Percentiles rank a stretch among this genome's conserved stretches.
phyloP scores from a whole-genome alignment of 768 basidiomycete genomes.

The Kockovaella imperatae region DNA sequence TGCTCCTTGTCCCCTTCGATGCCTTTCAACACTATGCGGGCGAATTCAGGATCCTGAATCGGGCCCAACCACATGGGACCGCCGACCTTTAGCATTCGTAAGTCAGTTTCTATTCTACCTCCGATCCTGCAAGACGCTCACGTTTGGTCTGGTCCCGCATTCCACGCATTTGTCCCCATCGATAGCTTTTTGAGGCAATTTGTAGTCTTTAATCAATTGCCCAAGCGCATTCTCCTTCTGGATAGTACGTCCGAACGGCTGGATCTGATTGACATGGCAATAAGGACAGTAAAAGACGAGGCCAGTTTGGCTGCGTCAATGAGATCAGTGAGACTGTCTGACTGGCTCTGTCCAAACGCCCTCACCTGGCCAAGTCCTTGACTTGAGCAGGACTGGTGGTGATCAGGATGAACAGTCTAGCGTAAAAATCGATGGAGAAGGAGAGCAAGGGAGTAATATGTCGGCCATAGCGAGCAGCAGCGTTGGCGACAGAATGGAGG shows the following conservation, averaged over 20 bases:
- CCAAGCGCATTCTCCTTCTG: slow-evolving; percentile 58
- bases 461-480: slow-evolving; percentile 85
- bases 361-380: slow-evolving; percentile 70
- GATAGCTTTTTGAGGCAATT: slow-evolving; percentile 58
- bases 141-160: slow-evolving; percentile 70
- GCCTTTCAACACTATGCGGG: slow-evolving; percentile 65
- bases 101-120: background rate
- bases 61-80: slow-evolving; percentile 97
- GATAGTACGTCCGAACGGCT: slow-evolving; percentile 69
- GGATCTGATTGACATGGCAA: slow-evolving; percentile 74
- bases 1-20: slow-evolving; percentile 56
- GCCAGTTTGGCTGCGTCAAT: slow-evolving; percentile 64
- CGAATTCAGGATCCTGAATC: slow-evolving; percentile 69
- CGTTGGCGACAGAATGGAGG: slow-evolving; percentile 73
- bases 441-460: slow-evolving; percentile 77
- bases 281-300: slow-evolving; percentile 73
- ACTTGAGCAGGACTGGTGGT: slow-evolving; percentile 68
- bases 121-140: slow-evolving; percentile 42
- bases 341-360: slow-evolving; percentile 5
- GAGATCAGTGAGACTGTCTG: background rate
- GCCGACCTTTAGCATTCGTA: slow-evolving; percentile 54
- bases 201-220: slow-evolving; percentile 59
- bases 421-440: slow-evolving; percentile 94
- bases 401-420: slow-evolving; percentile 79
- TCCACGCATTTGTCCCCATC: slow-evolving; percentile 62